These are phyloP conservation scores for Microstroma glucosiphilum DNA, from an alignment of 1,284 basidiomycete species.

Conservation along the genomic window DNA sequence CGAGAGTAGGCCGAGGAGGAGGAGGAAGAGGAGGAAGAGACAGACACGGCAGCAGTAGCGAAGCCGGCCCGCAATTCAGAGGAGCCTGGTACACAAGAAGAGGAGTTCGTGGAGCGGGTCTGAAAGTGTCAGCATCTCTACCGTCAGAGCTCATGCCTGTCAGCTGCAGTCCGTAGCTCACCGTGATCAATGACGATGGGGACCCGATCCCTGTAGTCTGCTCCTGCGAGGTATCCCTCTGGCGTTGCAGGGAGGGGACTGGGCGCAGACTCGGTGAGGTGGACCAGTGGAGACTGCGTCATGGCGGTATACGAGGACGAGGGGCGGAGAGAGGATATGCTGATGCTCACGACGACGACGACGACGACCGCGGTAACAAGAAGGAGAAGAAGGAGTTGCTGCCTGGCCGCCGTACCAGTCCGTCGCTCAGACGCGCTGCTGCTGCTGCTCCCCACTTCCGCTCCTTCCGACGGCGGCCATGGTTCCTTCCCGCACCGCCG, in stretches of 20 bases:
- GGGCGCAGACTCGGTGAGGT: background rate
- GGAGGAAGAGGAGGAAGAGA: constrained; percentile 56
- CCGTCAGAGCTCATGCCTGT: too few species aligned
- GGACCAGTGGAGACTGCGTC: background rate
- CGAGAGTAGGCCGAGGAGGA: constrained; percentile 48
- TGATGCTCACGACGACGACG: background rate
- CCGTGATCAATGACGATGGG: constrained; percentile 87
- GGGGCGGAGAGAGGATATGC: background rate
- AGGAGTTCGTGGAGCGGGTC: background rate
- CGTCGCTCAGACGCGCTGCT: too few species aligned
- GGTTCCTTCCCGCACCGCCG: too few species aligned
- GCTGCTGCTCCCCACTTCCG: too few species aligned
- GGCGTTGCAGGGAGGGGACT: background rate
- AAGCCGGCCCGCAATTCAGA: constrained; percentile 86
- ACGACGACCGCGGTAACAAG: background rate
- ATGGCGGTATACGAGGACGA: constrained; percentile 1
- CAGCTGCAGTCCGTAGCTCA: constrained; percentile 21
- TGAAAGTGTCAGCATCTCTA: background rate
- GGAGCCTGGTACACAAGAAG: constrained; percentile 56
- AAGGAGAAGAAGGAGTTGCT: background rate
- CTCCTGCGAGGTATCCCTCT: background rate
- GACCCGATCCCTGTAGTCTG: background rate
- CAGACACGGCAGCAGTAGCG: constrained; percentile 50
- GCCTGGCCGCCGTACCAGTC: background rate
- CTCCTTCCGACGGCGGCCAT: too few species aligned